Evolutionary conservation across 192 early-diverging fungal species (phyloP).

Genomic region (Entomortierella parvispora): DNA sequence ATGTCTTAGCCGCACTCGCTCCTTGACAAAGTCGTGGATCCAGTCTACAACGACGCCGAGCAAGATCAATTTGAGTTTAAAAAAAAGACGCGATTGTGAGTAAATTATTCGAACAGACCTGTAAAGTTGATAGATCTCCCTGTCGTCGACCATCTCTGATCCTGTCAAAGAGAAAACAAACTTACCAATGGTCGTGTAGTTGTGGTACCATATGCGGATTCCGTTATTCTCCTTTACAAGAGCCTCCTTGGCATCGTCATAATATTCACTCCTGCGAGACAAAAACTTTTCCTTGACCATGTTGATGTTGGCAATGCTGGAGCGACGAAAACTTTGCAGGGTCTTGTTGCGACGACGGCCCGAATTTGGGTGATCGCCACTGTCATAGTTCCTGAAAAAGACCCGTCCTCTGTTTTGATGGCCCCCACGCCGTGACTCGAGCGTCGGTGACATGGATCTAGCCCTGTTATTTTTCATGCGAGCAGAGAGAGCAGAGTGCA

Average conservation of each 20-base stretch:
- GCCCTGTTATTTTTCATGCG: conserved; percentile 12
- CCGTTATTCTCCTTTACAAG: conserved; percentile 64
- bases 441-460: conserved; percentile 38
- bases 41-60: conserved; percentile 68
- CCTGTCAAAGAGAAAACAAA: background rate
- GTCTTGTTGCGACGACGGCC: conserved; percentile 10
- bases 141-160: background rate
- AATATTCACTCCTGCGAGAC: conserved; percentile 47
- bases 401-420: conserved; percentile 13
- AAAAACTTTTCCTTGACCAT: conserved; percentile 33
- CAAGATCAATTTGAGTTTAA: background rate
- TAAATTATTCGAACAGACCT: background rate
- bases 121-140: background rate
- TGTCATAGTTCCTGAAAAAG: conserved; percentile 22
- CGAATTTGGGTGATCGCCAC: background rate
- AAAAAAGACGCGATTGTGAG: background rate
- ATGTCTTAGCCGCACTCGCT: conserved; percentile 73
- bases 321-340: conserved; percentile 24
- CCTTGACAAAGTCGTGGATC: conserved; percentile 91
- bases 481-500: background rate
- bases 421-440: conserved; percentile 28
- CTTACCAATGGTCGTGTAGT: conserved; percentile 68
- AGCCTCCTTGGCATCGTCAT: conserved; percentile 61
- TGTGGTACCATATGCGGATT: conserved; percentile 67
- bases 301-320: conserved; percentile 48